phyloP scores from a whole-genome alignment of 345 rosid genomes.

The Brassica rapa region DNA sequence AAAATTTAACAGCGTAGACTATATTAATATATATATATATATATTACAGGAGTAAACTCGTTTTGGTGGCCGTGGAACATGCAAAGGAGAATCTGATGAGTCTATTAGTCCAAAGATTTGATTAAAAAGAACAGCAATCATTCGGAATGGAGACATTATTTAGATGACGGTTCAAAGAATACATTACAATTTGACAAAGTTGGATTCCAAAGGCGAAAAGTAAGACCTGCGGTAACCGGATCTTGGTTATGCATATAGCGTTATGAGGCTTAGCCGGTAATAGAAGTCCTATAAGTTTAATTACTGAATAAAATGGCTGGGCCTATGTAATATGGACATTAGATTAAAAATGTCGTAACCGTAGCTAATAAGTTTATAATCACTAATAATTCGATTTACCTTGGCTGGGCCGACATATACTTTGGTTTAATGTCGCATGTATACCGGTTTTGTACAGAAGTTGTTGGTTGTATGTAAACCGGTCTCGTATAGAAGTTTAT shows the following conservation, averaged over 20 bases:
- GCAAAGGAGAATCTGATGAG: constrained; percentile 24
- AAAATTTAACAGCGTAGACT: constrained; percentile 23
- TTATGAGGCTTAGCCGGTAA: neutral
- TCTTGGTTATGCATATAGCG: neutral
- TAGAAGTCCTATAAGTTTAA: neutral
- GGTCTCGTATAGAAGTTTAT: neutral
- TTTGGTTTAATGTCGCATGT: neutral
- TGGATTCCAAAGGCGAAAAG: constrained; percentile 2
- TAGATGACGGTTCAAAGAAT: constrained; percentile 18
- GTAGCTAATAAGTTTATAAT: neutral
- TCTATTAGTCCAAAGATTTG: neutral
- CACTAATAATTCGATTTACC: too few species aligned
- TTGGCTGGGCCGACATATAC: neutral
- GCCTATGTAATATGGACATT: neutral
- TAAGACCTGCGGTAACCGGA: neutral
- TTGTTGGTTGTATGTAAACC: neutral
- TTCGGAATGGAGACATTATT: neutral
- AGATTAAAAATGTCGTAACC: neutral
- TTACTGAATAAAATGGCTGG: neutral
- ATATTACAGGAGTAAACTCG: neutral
- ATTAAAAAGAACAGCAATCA: neutral
- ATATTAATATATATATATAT: neutral
- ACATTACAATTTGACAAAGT: constrained; percentile 1
- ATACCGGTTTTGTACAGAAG: neutral
- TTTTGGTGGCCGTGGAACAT: constrained; percentile 23